Evolutionary conservation across 805 yeast genomes (phyloP), one percentile per base, ranked within the genome.

Genomic region (Candida maris): DNA sequence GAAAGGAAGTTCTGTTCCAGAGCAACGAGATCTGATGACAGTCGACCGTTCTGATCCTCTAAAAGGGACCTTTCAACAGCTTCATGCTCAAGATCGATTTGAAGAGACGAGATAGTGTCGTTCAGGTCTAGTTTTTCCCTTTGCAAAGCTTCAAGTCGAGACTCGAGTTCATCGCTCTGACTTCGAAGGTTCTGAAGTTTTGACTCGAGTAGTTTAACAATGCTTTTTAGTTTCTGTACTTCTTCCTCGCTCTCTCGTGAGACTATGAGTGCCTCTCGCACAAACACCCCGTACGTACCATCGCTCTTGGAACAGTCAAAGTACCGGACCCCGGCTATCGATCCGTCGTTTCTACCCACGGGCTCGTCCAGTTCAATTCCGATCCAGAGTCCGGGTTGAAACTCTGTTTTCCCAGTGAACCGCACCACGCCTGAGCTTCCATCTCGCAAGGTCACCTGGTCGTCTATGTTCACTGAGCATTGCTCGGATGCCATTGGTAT

Each of bases 321-420:
- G 52, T 75, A 75, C 35, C 54, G 34, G 3, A 58, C 49, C 1
- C 71, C 76, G 14, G 64, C 54, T 0, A 75, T 67, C 0, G 70
- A 51, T 1, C 81, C 81, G 40, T 74, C 61, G 36, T 75, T 75
- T 44, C 68, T 70, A 1, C 80, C 80, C 1, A 24, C 39, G 0
- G 67, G 47, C 1, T 38, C 37, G 9, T 62, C 64, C 16, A 75
- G 50, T 32, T 71, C 75, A 3, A 75, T 49, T 1, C 80, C 81
- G 4, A 70, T 54, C 80, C 81, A 74, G n/a, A 41, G 48, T 0
- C 86, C 87, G 0, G 69, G 59, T 3, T 84, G 77, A 61, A 81
- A 81, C 31, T 71, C 44, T 0, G 85, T 76, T 10, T 46, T 35
- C 0, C 87, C 87, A 2, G 70, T 40, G 49, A 56, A 81, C 34